Evolutionary conservation across 2,329 filamentous ascomycete species (phyloP), one percentile per base, ranked within the genome.

Genomic region (Colletotrichum liriopes): DNA sequence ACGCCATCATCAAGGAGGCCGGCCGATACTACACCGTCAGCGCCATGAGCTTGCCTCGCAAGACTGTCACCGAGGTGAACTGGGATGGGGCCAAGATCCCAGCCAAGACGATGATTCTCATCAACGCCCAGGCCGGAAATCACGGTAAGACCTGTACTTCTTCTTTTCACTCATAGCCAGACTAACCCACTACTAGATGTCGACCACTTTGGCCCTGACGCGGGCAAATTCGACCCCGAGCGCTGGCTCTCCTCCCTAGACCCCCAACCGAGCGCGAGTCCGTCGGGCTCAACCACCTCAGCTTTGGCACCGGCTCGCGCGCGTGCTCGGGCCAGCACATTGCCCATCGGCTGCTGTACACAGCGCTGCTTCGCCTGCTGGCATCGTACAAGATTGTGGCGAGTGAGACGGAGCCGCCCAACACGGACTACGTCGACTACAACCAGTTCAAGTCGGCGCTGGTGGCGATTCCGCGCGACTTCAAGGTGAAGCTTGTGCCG

Each of bases 1-100:
- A 92, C 0, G 93, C 93, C 0, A 82, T 96, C 5, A 92, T 93
- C 73, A 95, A 95, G 78, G 94, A 96, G 79, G 90, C 92, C 0
- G 86, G 96, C 0, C 89, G 94, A 35, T 96, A 90, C 85, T 96
- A 91, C 88, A 93, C 91, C 2, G 93, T 96, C 39, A 93, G 95
- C 74, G 93, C 93, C 2, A 92, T 96, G 76, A 94, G 91, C 76
- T 86, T 96, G 0, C 94, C 94, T 0, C 86, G 94, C 4, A 90
- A 90, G 20, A 93, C 87, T 73, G 92, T 93, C 78, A 93, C 92
- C 75, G 91, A 93, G 73, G 93, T 96, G 67, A 84, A 88, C 5
- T 95, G 91, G 82, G 85, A 93, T 32, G 90, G 89, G 20, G 85
- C 90, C 0, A 83, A 87, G 1, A 93, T 96, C 47, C 94, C 94